Conservation (phyloP, 306 rosid genomes). For the Cucurbita argyrosperma region DNA sequence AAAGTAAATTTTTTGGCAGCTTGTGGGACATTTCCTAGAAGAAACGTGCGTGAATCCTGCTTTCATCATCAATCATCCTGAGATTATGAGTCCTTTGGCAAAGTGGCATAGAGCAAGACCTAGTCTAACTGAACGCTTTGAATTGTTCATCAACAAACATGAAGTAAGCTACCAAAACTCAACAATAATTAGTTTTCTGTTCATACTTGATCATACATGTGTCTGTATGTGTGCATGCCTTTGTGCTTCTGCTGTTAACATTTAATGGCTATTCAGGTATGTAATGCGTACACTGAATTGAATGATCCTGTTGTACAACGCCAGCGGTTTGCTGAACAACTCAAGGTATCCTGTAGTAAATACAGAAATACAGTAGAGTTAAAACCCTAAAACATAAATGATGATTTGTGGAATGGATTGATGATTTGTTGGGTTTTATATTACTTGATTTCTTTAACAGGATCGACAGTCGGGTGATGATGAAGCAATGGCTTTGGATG, state of each 20-base stretch:
- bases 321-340: constrained; percentile 78
- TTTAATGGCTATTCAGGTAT: constrained; percentile 34
- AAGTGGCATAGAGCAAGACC: constrained; percentile 86
- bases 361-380: background rate
- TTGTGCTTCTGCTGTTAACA: constrained; percentile 1
- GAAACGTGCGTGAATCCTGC: constrained; percentile 75
- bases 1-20: constrained; percentile 30
- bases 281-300: constrained; percentile 88
- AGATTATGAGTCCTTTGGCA: constrained; percentile 92
- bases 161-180: constrained; percentile 36
- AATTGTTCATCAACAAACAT: constrained; percentile 68
- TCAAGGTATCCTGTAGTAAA: constrained; percentile 41
- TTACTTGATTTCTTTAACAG: constrained; percentile 21
- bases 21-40: constrained; percentile 90
- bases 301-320: constrained; percentile 92
- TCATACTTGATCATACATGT: background rate
- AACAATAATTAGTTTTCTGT: background rate
- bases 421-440: background rate
- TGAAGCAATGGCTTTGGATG: constrained; percentile 88
- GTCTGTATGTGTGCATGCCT: background rate
- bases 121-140: constrained; percentile 83
- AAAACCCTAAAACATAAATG: background rate
- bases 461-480: constrained; percentile 95
- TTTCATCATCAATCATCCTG: constrained; percentile 77
- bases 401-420: background rate